phyloP scores from a whole-genome alignment of 2,329 filamentous ascomycete species.

The Biscogniauxia mediterranea region DNA sequence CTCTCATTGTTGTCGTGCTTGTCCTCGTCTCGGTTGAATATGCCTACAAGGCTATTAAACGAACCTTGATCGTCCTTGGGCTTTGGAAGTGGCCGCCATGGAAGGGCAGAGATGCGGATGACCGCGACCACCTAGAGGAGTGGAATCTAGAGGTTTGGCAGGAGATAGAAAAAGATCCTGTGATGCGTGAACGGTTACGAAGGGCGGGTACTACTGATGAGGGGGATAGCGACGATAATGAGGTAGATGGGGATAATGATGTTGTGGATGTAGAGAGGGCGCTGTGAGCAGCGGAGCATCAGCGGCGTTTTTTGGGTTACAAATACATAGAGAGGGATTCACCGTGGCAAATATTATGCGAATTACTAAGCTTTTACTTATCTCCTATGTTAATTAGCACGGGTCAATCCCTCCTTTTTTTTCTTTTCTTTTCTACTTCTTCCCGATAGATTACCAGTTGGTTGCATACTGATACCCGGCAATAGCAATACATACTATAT shows the following conservation, averaged over 20 bases:
- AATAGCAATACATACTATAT: background rate
- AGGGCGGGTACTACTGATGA: slow-evolving; percentile 25
- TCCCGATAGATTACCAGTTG: background rate
- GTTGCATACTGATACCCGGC: background rate
- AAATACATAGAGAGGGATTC: background rate
- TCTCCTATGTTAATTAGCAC: background rate
- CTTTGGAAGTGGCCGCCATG: slow-evolving; percentile 48
- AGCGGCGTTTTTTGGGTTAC: background rate
- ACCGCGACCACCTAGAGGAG: slow-evolving; percentile 42
- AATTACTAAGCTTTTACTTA: background rate
- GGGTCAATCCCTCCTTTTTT: background rate
- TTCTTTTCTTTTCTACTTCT: background rate
- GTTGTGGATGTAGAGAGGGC: slow-evolving; percentile 14
- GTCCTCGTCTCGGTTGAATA: slow-evolving; percentile 65
- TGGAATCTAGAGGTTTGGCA: slow-evolving; percentile 58
- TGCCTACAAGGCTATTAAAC: slow-evolving; percentile 50
- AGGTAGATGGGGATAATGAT: slow-evolving; percentile 11
- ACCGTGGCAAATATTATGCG: background rate
- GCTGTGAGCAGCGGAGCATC: slow-evolving; percentile 10
- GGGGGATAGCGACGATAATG: slow-evolving; percentile 17
- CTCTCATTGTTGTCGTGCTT: slow-evolving; percentile 61
- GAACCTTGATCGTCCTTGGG: slow-evolving; percentile 44
- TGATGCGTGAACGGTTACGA: slow-evolving; percentile 41
- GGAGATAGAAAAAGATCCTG: slow-evolving; percentile 54
- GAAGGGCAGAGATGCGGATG: slow-evolving; percentile 24